These are phyloP conservation scores for Podospora pseudocomata DNA, from an alignment of 495 filamentous ascomycete species.

Conservation along the genomic window DNA sequence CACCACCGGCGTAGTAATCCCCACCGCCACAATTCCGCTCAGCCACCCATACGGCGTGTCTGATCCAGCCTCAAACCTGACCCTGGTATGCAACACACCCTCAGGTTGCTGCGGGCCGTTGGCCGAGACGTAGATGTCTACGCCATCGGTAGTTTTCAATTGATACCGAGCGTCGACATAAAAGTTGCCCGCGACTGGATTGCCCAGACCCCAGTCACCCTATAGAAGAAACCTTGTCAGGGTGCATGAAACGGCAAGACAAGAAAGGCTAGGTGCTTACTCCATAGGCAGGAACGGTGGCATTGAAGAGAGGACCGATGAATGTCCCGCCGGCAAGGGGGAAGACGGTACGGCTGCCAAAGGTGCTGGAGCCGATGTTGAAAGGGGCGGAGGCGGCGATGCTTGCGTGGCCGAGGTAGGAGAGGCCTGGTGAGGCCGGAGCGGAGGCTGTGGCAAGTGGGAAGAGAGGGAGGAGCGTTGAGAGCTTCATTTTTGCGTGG, in stretches of 20 bases:
- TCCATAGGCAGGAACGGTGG: conserved; percentile 8
- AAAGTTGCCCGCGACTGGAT: conserved; percentile 7
- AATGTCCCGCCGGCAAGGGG: conserved; percentile 18
- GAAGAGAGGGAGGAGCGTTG: background rate
- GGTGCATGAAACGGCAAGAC: no score
- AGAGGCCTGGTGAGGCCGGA: background rate
- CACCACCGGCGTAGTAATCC: conserved; percentile 8
- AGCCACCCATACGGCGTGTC: conserved; percentile 14
- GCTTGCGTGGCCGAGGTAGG: background rate
- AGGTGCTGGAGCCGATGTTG: conserved; percentile 11
- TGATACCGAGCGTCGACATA: conserved; percentile 13
- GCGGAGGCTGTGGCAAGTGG: no score
- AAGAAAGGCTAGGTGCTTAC: no score
- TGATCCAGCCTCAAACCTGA: conserved; percentile 14
- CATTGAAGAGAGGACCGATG: conserved; percentile 12
- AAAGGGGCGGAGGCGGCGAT: conserved; percentile 7
- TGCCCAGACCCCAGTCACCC: conserved; percentile 16
- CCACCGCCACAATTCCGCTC: conserved; percentile 16
- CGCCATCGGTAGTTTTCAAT: conserved; percentile 15
- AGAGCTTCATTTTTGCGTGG: no score
- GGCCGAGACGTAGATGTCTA: conserved; percentile 12
- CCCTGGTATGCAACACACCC: background rate
- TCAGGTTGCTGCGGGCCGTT: conserved; percentile 13
- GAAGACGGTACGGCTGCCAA: conserved; percentile 11
- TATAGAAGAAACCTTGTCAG: no score